phyloP scores from a whole-genome alignment of 2,329 filamentous ascomycete species.

The Beauveria sp. region DNA sequence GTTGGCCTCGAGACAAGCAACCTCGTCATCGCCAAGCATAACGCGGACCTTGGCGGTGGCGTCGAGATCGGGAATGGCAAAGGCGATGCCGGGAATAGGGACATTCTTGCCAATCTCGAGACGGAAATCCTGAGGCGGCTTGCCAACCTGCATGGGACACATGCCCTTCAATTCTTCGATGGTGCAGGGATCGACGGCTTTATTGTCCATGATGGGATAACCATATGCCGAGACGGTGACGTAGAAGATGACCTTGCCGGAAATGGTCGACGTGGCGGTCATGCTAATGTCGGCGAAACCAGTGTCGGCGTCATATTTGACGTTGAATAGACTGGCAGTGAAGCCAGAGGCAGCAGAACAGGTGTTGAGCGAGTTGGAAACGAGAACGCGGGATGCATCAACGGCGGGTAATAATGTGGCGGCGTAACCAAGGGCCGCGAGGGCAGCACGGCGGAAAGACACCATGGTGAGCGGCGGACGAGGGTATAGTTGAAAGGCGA shows the following conservation, averaged over 20 bases:
- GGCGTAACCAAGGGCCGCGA: constrained; percentile 30
- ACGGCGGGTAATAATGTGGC: constrained; percentile 40
- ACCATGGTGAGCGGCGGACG: constrained; percentile 1
- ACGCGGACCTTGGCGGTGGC: constrained; percentile 76
- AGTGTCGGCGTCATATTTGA: constrained; percentile 65
- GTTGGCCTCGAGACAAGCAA: constrained; percentile 81
- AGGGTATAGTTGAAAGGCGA: background rate
- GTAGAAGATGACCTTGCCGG: constrained; percentile 68
- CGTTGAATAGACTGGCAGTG: constrained; percentile 75
- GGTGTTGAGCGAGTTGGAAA: constrained; percentile 69
- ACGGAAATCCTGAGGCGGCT: constrained; percentile 68
- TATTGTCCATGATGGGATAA: constrained; percentile 54
- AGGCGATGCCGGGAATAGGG: constrained; percentile 77
- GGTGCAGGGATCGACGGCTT: constrained; percentile 69
- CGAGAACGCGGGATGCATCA: constrained; percentile 48
- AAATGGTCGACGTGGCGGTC: constrained; percentile 66
- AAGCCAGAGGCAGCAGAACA: constrained; percentile 76
- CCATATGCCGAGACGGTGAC: constrained; percentile 70
- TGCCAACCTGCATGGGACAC: constrained; percentile 84
- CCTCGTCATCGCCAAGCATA: constrained; percentile 57
- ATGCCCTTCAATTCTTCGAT: constrained; percentile 58
- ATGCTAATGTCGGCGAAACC: constrained; percentile 61
- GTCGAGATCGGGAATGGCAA: constrained; percentile 84
- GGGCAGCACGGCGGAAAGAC: constrained; percentile 9
- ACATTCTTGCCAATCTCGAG: constrained; percentile 44